Evolutionary conservation across 2,329 filamentous ascomycete species (phyloP).

Genomic region (Colletotrichum viniferum): DNA sequence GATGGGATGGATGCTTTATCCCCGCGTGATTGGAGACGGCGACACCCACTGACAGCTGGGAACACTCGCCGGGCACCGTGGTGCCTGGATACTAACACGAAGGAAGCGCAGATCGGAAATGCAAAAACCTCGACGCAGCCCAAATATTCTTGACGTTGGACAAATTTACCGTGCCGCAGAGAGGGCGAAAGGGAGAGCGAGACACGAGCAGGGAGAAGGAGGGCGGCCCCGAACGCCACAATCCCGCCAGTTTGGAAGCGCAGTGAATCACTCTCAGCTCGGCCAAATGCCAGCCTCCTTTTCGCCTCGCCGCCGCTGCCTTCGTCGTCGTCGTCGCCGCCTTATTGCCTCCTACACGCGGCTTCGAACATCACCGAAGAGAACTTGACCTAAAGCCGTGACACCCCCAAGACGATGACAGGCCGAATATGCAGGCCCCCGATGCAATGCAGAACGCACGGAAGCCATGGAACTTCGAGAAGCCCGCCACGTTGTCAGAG

Average conservation of each 20-base stretch:
- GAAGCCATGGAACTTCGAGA: not conserved
- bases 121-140: not conserved
- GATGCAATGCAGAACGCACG: not conserved
- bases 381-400: not conserved
- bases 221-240: not conserved
- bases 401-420: not conserved
- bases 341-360: not conserved
- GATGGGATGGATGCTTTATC: not conserved
- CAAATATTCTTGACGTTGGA: not conserved
- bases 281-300: not conserved
- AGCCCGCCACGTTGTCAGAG: not conserved
- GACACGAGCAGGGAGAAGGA: not conserved
- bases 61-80: not conserved
- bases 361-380: not conserved
- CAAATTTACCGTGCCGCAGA: not conserved
- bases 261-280: not conserved
- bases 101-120: not conserved
- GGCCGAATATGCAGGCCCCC: not conserved
- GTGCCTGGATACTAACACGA: not conserved
- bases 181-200: not conserved
- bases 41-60: not conserved
- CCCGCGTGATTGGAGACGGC: not conserved
- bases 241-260: not conserved
- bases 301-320: not conserved
- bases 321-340: not conserved